Evolutionary conservation across 2,329 filamentous ascomycete species (phyloP).

Genomic region (Hyphodiscus sp.): DNA sequence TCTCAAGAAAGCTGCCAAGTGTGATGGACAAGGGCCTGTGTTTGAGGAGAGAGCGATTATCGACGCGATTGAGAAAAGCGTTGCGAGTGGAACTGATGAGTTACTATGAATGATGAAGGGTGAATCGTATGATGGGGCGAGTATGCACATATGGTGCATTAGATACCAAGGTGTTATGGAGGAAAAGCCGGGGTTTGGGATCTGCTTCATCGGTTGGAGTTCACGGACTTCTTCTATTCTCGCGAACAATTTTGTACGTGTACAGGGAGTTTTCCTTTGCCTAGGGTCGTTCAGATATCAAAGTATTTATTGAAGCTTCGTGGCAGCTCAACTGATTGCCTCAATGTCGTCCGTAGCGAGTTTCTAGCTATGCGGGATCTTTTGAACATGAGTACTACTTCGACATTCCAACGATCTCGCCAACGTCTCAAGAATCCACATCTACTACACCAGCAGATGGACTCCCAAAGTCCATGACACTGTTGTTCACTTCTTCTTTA

Average conservation of each 20-base stretch:
- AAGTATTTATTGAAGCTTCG: background rate
- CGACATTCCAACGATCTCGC: too few relatives aligned
- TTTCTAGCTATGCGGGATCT: too few relatives aligned
- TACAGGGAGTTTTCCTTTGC: background rate
- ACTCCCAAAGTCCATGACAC: too few relatives aligned
- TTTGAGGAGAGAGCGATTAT: conserved; percentile 73
- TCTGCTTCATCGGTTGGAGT: background rate
- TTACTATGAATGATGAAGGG: conserved; percentile 47
- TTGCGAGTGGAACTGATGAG: conserved; percentile 71
- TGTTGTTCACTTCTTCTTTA: too few relatives aligned
- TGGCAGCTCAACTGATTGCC: background rate
- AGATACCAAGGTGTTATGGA: background rate
- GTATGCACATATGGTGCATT: background rate
- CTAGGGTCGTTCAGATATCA: background rate
- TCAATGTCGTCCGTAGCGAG: too few relatives aligned
- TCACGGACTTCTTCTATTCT: background rate
- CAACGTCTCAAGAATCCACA: too few relatives aligned
- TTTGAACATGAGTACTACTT: too few relatives aligned
- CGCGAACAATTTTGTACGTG: background rate
- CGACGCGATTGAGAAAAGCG: conserved; percentile 71
- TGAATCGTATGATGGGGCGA: background rate
- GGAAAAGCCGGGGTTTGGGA: background rate
- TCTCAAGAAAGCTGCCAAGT: conserved; percentile 68
- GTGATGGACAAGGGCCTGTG: conserved; percentile 82
- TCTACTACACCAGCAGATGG: too few relatives aligned